A percentile compares a stretch with the other conserved stretches of the same genome.
Conservation (phyloP, 2,329 filamentous ascomycete genomes). For the Drechmeria coniospora region DNA sequence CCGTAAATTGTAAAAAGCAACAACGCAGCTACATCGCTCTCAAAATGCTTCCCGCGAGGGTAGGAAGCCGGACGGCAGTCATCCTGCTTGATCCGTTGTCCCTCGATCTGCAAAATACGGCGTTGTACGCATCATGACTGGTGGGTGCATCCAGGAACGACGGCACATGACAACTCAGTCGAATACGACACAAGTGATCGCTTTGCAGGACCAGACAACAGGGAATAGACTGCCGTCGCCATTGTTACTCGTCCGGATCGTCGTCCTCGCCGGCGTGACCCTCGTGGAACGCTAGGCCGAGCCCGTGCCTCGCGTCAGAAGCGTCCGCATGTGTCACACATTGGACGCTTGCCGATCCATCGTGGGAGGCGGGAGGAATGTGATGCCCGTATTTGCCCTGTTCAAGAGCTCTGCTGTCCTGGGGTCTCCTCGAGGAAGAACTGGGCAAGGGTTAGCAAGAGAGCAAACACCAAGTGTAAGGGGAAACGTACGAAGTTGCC, state of each 20-base stretch:
- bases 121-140: conserved; percentile 4
- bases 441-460: conserved; percentile 22
- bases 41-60: conserved; percentile 20
- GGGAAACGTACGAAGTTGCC: conserved; percentile 76
- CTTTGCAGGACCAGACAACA: conserved; percentile 46
- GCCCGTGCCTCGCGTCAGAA: conserved; percentile 13
- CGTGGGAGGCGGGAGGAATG: conserved; percentile 14
- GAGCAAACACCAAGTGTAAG: background rate
- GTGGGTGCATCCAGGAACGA: background rate
- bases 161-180: conserved; percentile 3
- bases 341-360: conserved; percentile 31
- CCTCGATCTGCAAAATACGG: conserved; percentile 37
- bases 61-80: conserved; percentile 36
- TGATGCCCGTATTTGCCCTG: conserved; percentile 26
- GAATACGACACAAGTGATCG: conserved; percentile 2
- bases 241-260: conserved; percentile 46
- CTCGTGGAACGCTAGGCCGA: conserved; percentile 18
- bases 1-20: conserved; percentile 3
- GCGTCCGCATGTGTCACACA: no score
- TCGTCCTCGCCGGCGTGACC: conserved; percentile 45
- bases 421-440: conserved; percentile 84
- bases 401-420: conserved; percentile 44
- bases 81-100: conserved; percentile 47
- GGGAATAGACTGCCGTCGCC: conserved; percentile 50
- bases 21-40: background rate